A percentile compares a stretch with the other conserved stretches of the same genome.
These are phyloP conservation scores for Hypseocharis bilobata DNA, from an alignment of 441 rosid genomes.

Conservation along the genomic window DNA sequence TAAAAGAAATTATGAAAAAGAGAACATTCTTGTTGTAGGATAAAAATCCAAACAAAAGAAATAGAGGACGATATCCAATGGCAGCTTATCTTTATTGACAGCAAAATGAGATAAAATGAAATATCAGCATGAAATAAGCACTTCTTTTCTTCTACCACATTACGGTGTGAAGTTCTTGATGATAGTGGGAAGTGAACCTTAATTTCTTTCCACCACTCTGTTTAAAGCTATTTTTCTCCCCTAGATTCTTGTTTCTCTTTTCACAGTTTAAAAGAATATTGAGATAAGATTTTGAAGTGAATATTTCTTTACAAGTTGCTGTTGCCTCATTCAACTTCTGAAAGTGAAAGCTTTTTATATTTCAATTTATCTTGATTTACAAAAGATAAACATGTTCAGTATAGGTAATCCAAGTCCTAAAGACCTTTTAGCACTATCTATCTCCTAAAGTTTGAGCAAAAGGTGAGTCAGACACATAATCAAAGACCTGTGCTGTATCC, in stretches of 20 bases:
- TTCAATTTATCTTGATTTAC: not conserved
- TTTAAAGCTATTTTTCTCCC: not conserved
- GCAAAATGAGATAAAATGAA: too few relatives aligned
- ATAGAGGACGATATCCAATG: too few relatives aligned
- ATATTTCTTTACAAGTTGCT: not conserved
- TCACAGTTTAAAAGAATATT: not conserved
- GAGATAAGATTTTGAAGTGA: not conserved
- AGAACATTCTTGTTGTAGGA: too few relatives aligned
- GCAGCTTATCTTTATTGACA: too few relatives aligned
- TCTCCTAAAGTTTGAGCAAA: too few relatives aligned
- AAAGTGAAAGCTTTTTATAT: not conserved
- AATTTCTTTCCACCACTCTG: not conserved
- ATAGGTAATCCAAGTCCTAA: not conserved
- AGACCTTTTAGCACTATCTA: not conserved
- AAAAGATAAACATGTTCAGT: not conserved
- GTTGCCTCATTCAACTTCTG: not conserved
- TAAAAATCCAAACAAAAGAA: too few relatives aligned
- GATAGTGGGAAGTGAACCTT: not conserved
- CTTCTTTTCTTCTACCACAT: too few relatives aligned
- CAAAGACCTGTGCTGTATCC: too few relatives aligned
- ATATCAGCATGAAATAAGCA: too few relatives aligned
- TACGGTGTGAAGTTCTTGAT: not conserved
- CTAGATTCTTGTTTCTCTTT: not conserved
- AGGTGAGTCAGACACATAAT: too few relatives aligned
- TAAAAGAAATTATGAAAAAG: too few relatives aligned